Evolutionary conservation across 768 basidiomycete genomes (phyloP).

Genomic region (Leucosporidium yakuticum): DNA sequence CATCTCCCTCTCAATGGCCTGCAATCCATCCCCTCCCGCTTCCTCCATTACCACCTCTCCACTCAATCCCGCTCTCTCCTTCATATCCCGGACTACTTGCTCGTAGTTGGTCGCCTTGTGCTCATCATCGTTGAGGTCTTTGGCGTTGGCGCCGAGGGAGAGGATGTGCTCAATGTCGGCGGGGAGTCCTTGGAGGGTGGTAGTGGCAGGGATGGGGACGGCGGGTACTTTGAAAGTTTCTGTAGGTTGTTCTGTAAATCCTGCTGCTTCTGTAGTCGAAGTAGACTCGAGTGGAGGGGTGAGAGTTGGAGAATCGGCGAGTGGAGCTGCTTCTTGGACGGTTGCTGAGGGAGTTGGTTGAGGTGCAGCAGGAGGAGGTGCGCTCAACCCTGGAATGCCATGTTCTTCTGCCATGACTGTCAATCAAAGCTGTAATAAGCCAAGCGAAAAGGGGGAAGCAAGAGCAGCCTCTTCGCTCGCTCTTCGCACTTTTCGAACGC

Average conservation of each 20-base stretch:
- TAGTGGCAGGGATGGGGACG: constrained; percentile 13
- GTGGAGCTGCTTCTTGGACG: too few relatives aligned
- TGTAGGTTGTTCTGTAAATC: background rate
- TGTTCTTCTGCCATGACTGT: too few relatives aligned
- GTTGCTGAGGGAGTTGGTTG: too few relatives aligned
- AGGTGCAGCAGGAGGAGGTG: too few relatives aligned
- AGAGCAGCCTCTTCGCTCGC: too few relatives aligned
- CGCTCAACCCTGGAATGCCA: too few relatives aligned
- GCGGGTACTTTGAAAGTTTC: constrained; percentile 28
- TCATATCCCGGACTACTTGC: constrained; percentile 21
- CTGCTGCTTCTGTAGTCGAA: background rate
- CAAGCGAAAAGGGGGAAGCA: too few relatives aligned
- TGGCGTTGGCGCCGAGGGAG: constrained; percentile 24
- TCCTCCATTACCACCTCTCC: background rate
- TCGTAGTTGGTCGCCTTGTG: constrained; percentile 12
- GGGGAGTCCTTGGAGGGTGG: constrained; percentile 20
- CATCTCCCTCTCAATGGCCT: constrained; percentile 27
- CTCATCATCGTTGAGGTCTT: constrained; percentile 11
- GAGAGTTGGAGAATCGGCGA: too few relatives aligned
- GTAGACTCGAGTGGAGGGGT: background rate
- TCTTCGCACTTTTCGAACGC: too few relatives aligned
- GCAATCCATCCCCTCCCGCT: background rate
- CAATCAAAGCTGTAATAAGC: too few relatives aligned
- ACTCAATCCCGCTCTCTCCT: constrained; percentile 14
- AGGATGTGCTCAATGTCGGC: constrained; percentile 34